Evolutionary conservation across 352 stramenopile genomes (phyloP), one percentile per base, ranked within the genome.

Genomic region (Globisporangium paddicum): DNA sequence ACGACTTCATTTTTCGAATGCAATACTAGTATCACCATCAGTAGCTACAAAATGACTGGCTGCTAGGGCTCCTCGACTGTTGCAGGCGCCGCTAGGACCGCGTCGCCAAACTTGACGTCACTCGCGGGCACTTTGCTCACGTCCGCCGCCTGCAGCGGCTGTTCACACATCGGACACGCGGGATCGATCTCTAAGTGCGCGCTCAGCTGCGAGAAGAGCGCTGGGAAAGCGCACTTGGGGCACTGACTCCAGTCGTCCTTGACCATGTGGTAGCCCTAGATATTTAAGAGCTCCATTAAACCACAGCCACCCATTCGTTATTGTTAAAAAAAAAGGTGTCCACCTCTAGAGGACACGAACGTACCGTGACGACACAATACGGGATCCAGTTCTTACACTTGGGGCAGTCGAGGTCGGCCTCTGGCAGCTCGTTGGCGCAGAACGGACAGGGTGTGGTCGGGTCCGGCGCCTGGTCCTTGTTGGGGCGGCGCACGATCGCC

Each of bases 381-480:
- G 94, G 94, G 28, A 98, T 80, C 61, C 87, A 82, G 58, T 96
- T 96, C 68, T 97, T 97, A 63, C 89, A 97, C 23, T 86, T 92
- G 3, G 73, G 61, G 59, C 93, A 98, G 63, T 97, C 89, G 14
- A 98, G 62, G n/a, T 97, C 84, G 11, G 78, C 91, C 44, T 94
- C 76, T 8, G 84, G 67, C 2, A 98, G 75, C 26, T 92, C 75
- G 49, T 81, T 75, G 0, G 47, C 65, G 48, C 81, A 96, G 58
- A 93, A 96, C 7, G 91, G 93, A 42, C 93, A 98, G 10, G 85
- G 86, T 13, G 86, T 89, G 40, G 72, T 54, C 1, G 67, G 66
- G 41, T 92, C 84, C 0, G 78, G 77, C 28, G 72, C 59, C 58
- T 96, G 86, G 32, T 98, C 90, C 68, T 91, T 89, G 66, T 95